Evolutionary conservation across 306 rosid genomes (phyloP).

Genomic region (Quercus wislizeni): DNA sequence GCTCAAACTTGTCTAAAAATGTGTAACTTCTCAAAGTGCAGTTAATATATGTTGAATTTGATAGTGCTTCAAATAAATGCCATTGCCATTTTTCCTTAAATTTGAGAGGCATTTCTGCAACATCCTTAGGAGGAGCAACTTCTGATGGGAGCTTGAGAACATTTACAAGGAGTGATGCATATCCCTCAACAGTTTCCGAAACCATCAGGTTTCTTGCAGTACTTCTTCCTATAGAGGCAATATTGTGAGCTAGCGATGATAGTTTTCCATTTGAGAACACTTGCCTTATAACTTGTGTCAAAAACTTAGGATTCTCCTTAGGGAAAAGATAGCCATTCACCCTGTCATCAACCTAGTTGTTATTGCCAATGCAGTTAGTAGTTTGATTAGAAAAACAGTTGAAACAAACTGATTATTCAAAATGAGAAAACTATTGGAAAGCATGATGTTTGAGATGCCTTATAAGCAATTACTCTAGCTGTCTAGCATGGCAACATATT

Average conservation of each 20-base stretch:
- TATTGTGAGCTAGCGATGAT: slow-evolving; percentile 66
- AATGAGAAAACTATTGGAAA: neutral
- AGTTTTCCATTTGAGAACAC: slow-evolving; percentile 61
- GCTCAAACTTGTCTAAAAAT: slow-evolving; percentile 66
- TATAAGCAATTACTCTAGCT: neutral
- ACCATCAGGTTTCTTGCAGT: slow-evolving; percentile 72
- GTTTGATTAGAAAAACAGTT: slow-evolving; percentile 14
- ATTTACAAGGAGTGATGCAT: slow-evolving; percentile 64
- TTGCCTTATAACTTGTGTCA: slow-evolving; percentile 61
- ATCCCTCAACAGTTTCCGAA: slow-evolving; percentile 69
- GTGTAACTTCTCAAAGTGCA: slow-evolving; percentile 43
- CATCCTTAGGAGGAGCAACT: slow-evolving; percentile 58
- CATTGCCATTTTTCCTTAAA: slow-evolving; percentile 84
- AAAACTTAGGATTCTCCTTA: slow-evolving; percentile 51
- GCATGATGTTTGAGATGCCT: neutral
- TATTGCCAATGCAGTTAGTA: slow-evolving; percentile 39
- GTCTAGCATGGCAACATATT: neutral
- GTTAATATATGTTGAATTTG: slow-evolving; percentile 45
- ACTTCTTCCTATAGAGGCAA: slow-evolving; percentile 70
- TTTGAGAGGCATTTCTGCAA: slow-evolving; percentile 54
- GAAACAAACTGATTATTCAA: slow-evolving; percentile 4
- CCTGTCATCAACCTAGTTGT: slow-evolving; percentile 76
- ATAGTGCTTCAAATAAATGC: slow-evolving; percentile 65
- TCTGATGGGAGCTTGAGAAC: slow-evolving; percentile 82
- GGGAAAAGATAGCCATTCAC: slow-evolving; percentile 90